phyloP scores from a whole-genome alignment of 805 yeast species.

The Cyberlindnera meyerae region DNA sequence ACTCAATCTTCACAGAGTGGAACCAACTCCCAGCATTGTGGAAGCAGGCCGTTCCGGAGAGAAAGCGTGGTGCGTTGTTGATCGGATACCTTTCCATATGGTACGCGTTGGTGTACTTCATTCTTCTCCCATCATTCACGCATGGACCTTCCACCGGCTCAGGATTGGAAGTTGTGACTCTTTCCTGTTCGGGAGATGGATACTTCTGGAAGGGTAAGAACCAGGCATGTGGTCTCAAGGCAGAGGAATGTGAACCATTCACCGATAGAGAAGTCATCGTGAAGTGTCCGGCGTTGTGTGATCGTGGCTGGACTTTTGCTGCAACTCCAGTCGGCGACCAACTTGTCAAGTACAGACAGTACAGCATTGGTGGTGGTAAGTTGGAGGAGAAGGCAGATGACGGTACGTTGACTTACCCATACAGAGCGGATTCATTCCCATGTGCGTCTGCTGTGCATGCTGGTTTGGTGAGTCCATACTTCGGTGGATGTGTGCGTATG shows the following conservation, averaged over 20 bases:
- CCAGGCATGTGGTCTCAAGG: conserved; percentile 70
- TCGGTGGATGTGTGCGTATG: conserved; percentile 75
- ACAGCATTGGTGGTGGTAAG: conserved; percentile 74
- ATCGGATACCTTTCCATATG: conserved; percentile 11
- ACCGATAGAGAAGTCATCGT: conserved; percentile 44
- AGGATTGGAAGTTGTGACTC: conserved; percentile 23
- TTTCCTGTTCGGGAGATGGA: conserved; percentile 44
- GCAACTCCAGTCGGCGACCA: conserved; percentile 69
- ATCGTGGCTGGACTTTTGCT: conserved; percentile 70
- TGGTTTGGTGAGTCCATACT: conserved; percentile 65
- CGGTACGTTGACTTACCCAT: conserved; percentile 47
- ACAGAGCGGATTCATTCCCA: conserved; percentile 83
- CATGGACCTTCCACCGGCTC: conserved; percentile 9
- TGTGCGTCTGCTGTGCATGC: conserved; percentile 90
- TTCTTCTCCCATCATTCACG: conserved; percentile 8
- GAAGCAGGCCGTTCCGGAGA: conserved; percentile 11
- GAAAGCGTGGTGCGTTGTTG: conserved; percentile 1
- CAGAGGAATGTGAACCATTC: conserved; percentile 49
- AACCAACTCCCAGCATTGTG: conserved; percentile 43
- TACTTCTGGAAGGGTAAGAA: conserved; percentile 73
- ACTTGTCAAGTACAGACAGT: conserved; percentile 64
- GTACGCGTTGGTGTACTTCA: conserved; percentile 11
- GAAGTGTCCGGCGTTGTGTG: conserved; percentile 88
- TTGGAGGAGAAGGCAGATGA: conserved; percentile 18
- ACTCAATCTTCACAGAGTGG: conserved; percentile 18